Conservation (phyloP, 2,329 filamentous ascomycete genomes). For the Huntiella abstrusa region DNA sequence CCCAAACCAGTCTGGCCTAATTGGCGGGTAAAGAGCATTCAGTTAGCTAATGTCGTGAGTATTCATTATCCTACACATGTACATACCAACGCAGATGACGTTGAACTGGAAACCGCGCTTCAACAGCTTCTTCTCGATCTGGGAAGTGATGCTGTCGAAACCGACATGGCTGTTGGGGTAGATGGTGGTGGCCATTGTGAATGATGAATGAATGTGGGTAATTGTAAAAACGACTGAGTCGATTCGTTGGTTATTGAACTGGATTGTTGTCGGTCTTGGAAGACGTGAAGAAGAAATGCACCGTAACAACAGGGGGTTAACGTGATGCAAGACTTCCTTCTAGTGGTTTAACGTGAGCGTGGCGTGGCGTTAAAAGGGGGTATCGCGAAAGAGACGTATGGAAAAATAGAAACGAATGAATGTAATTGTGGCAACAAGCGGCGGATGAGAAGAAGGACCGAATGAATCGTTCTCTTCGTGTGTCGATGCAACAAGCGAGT, state of each 20-base stretch:
- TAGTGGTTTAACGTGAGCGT: slow-evolving; percentile 5
- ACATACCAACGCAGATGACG: slow-evolving; percentile 95
- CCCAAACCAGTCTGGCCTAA: slow-evolving; percentile 93
- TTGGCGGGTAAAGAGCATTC: slow-evolving; percentile 3
- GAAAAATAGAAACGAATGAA: slow-evolving; percentile 6
- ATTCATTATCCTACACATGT: slow-evolving; percentile 3
- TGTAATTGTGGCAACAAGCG: not conserved
- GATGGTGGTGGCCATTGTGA: slow-evolving; percentile 39
- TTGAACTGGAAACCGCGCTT: slow-evolving; percentile 99
- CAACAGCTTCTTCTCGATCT: slow-evolving; percentile 98
- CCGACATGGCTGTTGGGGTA: slow-evolving; percentile 96
- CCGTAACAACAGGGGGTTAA: not conserved
- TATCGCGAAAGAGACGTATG: slow-evolving; percentile 8
- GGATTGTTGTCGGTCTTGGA: slow-evolving; percentile 17
- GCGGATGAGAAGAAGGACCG: slow-evolving; percentile 4
- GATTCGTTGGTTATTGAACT: slow-evolving; percentile 10
- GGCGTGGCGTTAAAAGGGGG: slow-evolving; percentile 10
- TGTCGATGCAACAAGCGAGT: slow-evolving; percentile 4
- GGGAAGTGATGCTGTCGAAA: slow-evolving; percentile 98
- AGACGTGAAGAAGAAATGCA: slow-evolving; percentile 14
- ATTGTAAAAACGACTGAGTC: slow-evolving; percentile 15
- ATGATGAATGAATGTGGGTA: slow-evolving; percentile 15
- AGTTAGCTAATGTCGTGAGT: slow-evolving; percentile 1
- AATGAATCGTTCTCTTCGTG: not conserved
- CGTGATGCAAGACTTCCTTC: not conserved